Evolutionary conservation across 179 eudicot genomes (phyloP).

Genomic region (Kewa caespitosa): DNA sequence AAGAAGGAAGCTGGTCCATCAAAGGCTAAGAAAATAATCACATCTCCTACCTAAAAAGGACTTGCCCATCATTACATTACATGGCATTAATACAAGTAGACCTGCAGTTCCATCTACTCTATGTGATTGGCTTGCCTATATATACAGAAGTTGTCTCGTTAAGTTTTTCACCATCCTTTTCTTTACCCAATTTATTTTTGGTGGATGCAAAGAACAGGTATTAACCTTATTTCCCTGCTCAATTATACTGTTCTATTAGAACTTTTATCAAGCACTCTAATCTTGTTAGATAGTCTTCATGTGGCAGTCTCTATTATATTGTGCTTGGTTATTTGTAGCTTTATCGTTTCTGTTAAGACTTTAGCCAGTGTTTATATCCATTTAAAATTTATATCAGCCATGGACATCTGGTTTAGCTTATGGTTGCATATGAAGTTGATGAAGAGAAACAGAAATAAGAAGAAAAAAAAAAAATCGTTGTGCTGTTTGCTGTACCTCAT

Average conservation of each 20-base stretch:
- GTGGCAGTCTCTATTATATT: no score
- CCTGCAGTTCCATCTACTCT: constrained; percentile 7
- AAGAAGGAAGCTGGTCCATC: constrained; percentile 21
- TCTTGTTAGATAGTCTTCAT: no score
- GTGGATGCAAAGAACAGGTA: constrained; percentile 18
- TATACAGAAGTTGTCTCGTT: constrained; percentile 12
- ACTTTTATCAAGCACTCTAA: no score
- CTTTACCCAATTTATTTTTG: constrained; percentile 3
- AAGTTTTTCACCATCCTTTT: constrained; percentile 13
- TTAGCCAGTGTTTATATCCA: no score
- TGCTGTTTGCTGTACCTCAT: no score
- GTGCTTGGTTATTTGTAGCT: no score
- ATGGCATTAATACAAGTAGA: constrained; percentile 4
- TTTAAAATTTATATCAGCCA: no score
- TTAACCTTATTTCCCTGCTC: not conserved
- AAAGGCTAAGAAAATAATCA: constrained; percentile 13
- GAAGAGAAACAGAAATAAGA: no score
- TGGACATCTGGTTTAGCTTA: no score
- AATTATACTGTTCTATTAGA: not conserved
- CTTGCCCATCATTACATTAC: constrained; percentile 25
- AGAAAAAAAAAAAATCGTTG: no score
- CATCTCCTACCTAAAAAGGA: constrained; percentile 25
- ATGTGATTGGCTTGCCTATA: constrained; percentile 16
- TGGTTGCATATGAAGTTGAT: no score
- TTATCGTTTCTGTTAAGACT: no score